phyloP scores from a whole-genome alignment of 495 filamentous ascomycete genomes.

The Annulohypoxylon bovei region DNA sequence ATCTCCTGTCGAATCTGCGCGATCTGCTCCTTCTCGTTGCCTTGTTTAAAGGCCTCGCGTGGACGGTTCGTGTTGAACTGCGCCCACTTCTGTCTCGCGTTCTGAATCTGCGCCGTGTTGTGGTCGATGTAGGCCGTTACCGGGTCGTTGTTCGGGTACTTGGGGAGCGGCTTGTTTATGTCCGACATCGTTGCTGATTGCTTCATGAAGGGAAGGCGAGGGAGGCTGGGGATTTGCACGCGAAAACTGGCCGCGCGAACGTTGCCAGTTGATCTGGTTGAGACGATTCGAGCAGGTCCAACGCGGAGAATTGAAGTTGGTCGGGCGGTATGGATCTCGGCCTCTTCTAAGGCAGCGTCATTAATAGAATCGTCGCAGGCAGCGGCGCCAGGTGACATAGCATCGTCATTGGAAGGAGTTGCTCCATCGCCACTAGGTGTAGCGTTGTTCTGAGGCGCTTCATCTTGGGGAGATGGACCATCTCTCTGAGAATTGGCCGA shows the following conservation, averaged over 20 bases:
- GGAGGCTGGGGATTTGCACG: background rate
- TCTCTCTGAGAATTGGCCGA: too few relatives aligned
- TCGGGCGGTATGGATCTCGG: background rate
- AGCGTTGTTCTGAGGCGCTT: too few relatives aligned
- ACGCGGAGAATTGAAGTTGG: background rate
- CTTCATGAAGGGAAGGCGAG: background rate
- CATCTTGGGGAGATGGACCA: background rate
- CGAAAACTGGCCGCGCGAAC: background rate
- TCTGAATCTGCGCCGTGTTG: background rate
- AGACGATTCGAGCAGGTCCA: background rate
- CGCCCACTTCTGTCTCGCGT: background rate
- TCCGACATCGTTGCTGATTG: conserved; percentile 1
- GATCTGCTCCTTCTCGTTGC: too few relatives aligned
- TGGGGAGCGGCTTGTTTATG: background rate
- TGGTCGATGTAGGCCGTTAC: conserved; percentile 12
- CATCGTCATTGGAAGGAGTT: background rate
- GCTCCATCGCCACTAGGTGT: too few relatives aligned
- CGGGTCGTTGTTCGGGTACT: conserved; percentile 1
- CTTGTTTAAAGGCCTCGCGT: background rate
- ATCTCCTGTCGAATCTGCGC: background rate
- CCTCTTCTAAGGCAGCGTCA: background rate
- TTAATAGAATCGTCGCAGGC: background rate
- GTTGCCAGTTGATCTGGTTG: background rate
- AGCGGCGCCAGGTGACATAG: background rate
- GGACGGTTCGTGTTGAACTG: background rate